Evolutionary conservation across 495 filamentous ascomycete genomes (phyloP), one percentile per base, ranked within the genome.

Genomic region (Endocarpon pusillum): DNA sequence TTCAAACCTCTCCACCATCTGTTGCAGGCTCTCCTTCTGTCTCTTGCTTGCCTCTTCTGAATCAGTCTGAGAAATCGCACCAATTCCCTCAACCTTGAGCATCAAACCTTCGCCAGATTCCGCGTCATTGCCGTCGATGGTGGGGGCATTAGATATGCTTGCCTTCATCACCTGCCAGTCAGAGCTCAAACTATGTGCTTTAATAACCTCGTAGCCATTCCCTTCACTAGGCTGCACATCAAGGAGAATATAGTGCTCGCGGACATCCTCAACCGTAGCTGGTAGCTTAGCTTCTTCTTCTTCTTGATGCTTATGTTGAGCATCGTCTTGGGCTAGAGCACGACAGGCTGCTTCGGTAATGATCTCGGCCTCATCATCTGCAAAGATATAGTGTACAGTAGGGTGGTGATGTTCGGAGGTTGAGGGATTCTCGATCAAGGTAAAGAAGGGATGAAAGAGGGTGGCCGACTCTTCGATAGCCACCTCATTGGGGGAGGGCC

Each of bases 341-440:
- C 58, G 55, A 6, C 68, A 41, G 4, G 60, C 59, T 9, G 64
- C 66, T 34, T 62, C 59, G 4, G 76, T 78, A 20, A 81, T 53
- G 28, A 76, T 58, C 7, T 80, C 75, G 3, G 49, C 52, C 38
- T 73, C 69, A 54, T 92, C 83, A 47, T 86, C 78, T 42, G 66
- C 67, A 58, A 92, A 96, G 39, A 94, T 69, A 58, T 96, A 96
- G 62, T 87, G 83, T 2, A 93, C 73, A 25, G 66, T 72, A 15
- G 75, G 72, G 40, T 91, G 86, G 53, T 87, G 66, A 54, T 81
- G 58, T 32, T 55, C 58, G 17, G 49, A 48, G 17, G 52, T 55
- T 40, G 55, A 53, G 33, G 51, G 46, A 45, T 59, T 62, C 46
- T 65, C 58, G 44, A 67, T 58, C 36, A 69, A 49, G 36, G 57